Base-by-base conservation (phyloP, 768 basidiomycete genomes). In the Rhizopogon sp. region DNA sequence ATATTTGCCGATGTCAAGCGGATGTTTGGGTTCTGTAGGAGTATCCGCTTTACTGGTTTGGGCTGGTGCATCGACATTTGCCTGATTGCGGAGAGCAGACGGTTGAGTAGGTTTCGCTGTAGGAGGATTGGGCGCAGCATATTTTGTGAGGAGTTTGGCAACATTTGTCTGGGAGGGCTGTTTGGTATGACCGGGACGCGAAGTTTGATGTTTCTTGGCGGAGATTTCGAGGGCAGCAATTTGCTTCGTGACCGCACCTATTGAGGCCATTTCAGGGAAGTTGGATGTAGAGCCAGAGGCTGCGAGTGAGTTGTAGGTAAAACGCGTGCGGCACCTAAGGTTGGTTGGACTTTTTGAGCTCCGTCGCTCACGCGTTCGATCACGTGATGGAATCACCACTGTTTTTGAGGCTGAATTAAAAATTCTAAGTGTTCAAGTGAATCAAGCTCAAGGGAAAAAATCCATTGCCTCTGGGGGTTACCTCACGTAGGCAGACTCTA, bases 1-100 rank as follows among this genome's bases (percentile, higher is more conserved):
- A 68, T 99, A 99, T 44, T 75, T 79, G 29, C 96, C 95, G 35
- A 97, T 92, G 63, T 93, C 91, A 40, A 92, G 70, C 9, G 44
- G 22, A 40, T 60, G 35, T 20, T 62, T 37, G 25, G 60, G 54
- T 11, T 56, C 52, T 3, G 62, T 62, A 25, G 64, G 73, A 25
- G 71, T 64, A 17, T 60, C 61, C 25, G 63, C 67, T 40, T 57
- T 64, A 42, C 56, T 64, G 29, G 60, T 35, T 16, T 8, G 33
- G 33, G 62, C 47, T 42, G 56, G 39, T n/a, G 43, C 50, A 33
- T 66, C 62, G 54, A 61, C 13, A 46, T 65, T 61, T 16, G 66
- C 56, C 54, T 66, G 76, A 62, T 77, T 70, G 64, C 78, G 74
- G 54, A 78, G 69, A 28, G 78, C 74, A 44, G 73, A 81, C 33